These are phyloP conservation scores for Cercospora nicotianae DNA, from an alignment of 2,329 filamentous ascomycete genomes.

Conservation along the genomic window DNA sequence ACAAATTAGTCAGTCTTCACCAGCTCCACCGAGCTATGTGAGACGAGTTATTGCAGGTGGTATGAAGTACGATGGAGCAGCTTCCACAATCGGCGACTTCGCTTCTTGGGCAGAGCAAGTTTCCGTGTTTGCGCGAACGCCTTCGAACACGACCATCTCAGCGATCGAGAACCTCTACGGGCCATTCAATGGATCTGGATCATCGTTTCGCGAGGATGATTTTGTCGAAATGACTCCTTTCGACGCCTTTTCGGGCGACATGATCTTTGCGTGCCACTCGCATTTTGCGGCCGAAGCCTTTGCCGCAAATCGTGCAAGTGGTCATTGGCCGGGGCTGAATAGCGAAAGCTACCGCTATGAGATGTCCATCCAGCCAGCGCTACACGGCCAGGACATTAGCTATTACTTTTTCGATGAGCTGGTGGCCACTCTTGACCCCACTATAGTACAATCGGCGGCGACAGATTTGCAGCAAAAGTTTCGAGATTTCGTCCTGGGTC, in stretches of 20 bases:
- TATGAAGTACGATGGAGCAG: not conserved
- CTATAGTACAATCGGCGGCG: not conserved
- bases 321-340: not conserved
- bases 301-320: not conserved
- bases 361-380: not conserved
- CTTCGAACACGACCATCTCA: not conserved
- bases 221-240: not conserved
- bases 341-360: not conserved
- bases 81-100: not conserved
- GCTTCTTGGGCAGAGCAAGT: not conserved
- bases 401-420: not conserved
- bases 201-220: not conserved
- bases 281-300: not conserved
- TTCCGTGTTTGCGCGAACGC: not conserved
- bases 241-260: not conserved
- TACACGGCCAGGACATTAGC: not conserved
- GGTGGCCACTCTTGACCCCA: not conserved
- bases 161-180: not conserved
- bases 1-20: not conserved
- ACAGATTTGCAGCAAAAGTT: not conserved
- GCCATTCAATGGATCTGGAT: not conserved
- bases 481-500: not conserved
- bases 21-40: not conserved
- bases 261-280: not conserved
- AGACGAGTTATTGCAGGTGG: not conserved